Evolutionary conservation across 108 stramenopile species (phyloP), one percentile per base, ranked within the genome.

Genomic region (Nitzschia inconspicua): DNA sequence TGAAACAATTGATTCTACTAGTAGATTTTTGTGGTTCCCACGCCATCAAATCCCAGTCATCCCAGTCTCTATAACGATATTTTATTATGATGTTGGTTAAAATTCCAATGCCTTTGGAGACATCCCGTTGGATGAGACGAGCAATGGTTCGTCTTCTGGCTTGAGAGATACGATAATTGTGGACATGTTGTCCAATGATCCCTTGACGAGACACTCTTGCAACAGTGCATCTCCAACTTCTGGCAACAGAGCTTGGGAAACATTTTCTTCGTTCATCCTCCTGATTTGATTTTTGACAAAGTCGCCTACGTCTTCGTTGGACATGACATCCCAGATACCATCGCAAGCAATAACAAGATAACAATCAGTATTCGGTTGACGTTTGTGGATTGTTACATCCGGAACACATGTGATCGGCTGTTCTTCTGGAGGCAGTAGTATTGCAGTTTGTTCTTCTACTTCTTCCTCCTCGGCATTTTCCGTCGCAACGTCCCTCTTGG

Each of bases 281-380:
- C 60, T 30, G 11, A 75, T 64, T 40, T 69, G 53, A 4, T 65
- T n/a, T 30, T 72, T 54, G 11, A 95, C 83, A 69, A 88, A 89
- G 0, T 81, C 72, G 24, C 65, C 81, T 11, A 83, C 88, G 34
- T 89, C 74, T 2, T 83, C 73, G 63, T 85, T 87, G 7, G 66
- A 60, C 79, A 89, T 83, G 23, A 95, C 96, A 63, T 97, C 96
- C 63, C 66, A 79, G 36, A 79, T 57, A 7, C 96, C 96, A 57
- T 97, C 96, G 50, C 96, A 97, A 36, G 95, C 96, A 40, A 97
- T 43, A 31, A 97, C 66, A 42, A 97, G 57, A 46, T 77, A 83
- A 60, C 76, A 48, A 56, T 95, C 93, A 4, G 54, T 61, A 18
- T 55, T 29, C 7, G 61, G 50, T 23, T 62, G 20, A 10, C 96